phyloP scores from a whole-genome alignment of 441 rosid species.

The Sinapis alba region DNA sequence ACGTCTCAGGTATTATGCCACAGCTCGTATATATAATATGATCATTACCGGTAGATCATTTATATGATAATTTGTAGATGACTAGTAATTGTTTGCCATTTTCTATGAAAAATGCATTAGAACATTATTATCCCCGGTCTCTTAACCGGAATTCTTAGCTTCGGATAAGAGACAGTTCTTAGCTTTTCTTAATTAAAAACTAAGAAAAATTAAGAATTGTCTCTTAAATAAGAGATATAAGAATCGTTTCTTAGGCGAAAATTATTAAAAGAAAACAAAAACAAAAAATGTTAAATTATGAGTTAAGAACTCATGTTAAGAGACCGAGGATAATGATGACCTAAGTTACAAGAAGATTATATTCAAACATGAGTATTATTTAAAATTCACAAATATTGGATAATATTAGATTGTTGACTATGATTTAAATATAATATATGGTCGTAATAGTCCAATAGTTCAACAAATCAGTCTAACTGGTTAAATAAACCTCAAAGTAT shows the following conservation, averaged over 20 bases:
- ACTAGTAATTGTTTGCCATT: not conserved
- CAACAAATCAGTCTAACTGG: not conserved
- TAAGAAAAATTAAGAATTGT: no score
- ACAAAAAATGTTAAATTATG: no score
- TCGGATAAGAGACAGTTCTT: no score
- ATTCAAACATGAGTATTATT: not conserved
- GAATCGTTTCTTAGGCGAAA: no score
- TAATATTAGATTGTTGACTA: not conserved
- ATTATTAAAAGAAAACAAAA: no score
- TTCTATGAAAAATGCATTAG: not conserved
- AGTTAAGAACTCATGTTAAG: no score
- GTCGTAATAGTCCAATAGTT: not conserved
- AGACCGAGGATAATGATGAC: no score
- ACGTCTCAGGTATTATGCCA: constrained; percentile 33
- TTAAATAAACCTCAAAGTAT: not conserved
- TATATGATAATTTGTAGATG: not conserved
- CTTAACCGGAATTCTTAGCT: no score
- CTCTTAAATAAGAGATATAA: no score
- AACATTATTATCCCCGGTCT: no score
- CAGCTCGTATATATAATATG: not conserved
- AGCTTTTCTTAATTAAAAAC: no score
- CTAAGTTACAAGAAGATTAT: not conserved
- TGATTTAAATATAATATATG: not conserved
- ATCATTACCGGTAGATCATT: not conserved
- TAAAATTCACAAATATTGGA: not conserved